Base-by-base conservation (phyloP, 768 basidiomycete species). In the Butyriboletus loyo region DNA sequence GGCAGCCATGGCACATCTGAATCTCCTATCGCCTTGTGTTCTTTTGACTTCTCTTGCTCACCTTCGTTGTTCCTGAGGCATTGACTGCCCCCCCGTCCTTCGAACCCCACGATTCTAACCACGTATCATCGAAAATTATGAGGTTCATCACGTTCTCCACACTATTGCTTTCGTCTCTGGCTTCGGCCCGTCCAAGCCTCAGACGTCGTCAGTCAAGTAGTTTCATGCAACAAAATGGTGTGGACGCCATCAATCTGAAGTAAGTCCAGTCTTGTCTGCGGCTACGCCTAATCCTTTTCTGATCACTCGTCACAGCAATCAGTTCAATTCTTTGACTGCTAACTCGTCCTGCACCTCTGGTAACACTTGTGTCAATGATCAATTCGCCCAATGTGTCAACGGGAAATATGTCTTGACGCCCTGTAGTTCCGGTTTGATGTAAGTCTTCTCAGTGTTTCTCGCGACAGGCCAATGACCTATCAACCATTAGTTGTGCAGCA, bases 311-410 rank as follows among this genome's bases (percentile, higher is more conserved):
- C 21, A 14, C 43, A 66, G 67, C 46, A 59, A 62, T 35, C 52
- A 64, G 35, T 68, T 63, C 38, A 9, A 19, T 31, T 48, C 55
- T 1, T 34, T 64, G 48, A 60, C 52, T 6, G 7, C 58, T 35
- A 70, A 70, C 11, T 59, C 75, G 13, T 74, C 76, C 52, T 72
- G 70, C 35, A 63, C 57, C 8, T 69, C 55, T 41, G 75, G 75
- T 15, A 60, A 75, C 35, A 80, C 82, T 8, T 86, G 84, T 58
- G 65, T 83, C 10, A 65, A 71, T 54, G 62, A 66, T 34, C 55
- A 74, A 31, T 79, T 85, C 52, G 83, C 83, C 1, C 81, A 81
- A 54, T 86, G 85, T 60, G 80, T 79, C 15, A 67, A 64, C 28
- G 81, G 80, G 48, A 57, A 63, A 46, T 76, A 72, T 46, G 64